phyloP scores from a whole-genome alignment of 2,329 filamentous ascomycete species.

The Rutstroemia sydowiana region DNA sequence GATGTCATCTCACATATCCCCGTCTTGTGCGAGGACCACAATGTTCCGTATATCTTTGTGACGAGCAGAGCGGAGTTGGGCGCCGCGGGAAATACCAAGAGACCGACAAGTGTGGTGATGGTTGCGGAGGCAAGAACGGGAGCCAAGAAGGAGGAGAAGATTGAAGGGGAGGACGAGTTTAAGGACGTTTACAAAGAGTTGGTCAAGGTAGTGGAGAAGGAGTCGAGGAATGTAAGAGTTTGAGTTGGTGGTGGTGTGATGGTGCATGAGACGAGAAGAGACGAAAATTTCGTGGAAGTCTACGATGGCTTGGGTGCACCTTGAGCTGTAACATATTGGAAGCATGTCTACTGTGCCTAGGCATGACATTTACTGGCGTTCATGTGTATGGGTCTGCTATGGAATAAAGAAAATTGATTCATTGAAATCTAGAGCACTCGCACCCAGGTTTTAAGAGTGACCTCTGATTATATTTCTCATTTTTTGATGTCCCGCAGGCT shows the following conservation, averaged over 20 bases:
- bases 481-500: no score
- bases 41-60: slow-evolving; percentile 94
- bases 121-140: slow-evolving; percentile 51
- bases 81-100: slow-evolving; percentile 87
- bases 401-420: slow-evolving; percentile 6
- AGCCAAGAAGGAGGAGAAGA: slow-evolving; percentile 34
- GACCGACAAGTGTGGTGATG: slow-evolving; percentile 96
- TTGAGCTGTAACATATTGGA: slow-evolving; percentile 13
- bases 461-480: no score
- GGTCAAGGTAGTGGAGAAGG: slow-evolving; percentile 60
- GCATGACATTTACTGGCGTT: slow-evolving; percentile 11
- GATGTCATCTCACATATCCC: slow-evolving; percentile 98
- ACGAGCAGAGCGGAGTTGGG: slow-evolving; percentile 88
- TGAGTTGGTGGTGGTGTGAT: slow-evolving; percentile 12
- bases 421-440: no score
- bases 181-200: slow-evolving; percentile 57
- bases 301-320: slow-evolving; percentile 3
- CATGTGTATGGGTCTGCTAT: slow-evolving; percentile 7
- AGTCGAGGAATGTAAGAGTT: slow-evolving; percentile 43
- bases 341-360: slow-evolving; percentile 9
- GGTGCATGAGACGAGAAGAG: not conserved
- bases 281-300: slow-evolving; percentile 1
- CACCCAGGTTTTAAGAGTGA: no score
- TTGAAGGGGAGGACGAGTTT: slow-evolving; percentile 50
- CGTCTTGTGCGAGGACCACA: slow-evolving; percentile 96